phyloP scores from a whole-genome alignment of 352 stramenopile species.

The Globisporangium radiosum region DNA sequence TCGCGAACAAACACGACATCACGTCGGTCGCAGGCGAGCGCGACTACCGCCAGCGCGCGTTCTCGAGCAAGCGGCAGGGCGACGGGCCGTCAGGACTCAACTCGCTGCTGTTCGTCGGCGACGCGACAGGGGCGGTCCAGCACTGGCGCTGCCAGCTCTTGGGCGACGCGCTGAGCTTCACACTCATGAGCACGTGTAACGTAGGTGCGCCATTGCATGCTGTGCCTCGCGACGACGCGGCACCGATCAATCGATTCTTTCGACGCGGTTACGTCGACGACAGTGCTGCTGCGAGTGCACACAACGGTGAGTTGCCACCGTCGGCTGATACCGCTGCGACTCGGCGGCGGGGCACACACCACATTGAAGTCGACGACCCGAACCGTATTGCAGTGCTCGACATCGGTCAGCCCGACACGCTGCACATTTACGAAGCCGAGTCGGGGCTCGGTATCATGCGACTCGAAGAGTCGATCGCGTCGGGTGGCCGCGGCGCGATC shows the following conservation, averaged over 20 bases:
- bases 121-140: slow-evolving; percentile 45
- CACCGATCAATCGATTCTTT: slow-evolving; percentile 19
- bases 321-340: no score
- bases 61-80: slow-evolving; percentile 37
- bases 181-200: slow-evolving; percentile 57
- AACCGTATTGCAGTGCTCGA: slow-evolving; percentile 74
- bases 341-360: slow-evolving; percentile 25
- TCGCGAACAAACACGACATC: slow-evolving; percentile 51
- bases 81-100: slow-evolving; percentile 32
- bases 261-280: slow-evolving; percentile 21
- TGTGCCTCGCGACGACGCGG: neutral
- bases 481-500: slow-evolving; percentile 44
- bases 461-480: slow-evolving; percentile 56
- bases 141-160: slow-evolving; percentile 72
- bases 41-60: slow-evolving; percentile 77
- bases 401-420: slow-evolving; percentile 29
- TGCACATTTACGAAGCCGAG: slow-evolving; percentile 76
- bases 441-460: slow-evolving; percentile 74
- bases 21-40: slow-evolving; percentile 70
- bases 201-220: neutral
- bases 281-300: neutral
- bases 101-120: slow-evolving; percentile 71
- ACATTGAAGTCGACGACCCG: slow-evolving; percentile 83
- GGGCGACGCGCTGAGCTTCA: slow-evolving; percentile 48
- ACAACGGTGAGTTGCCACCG: no score